Evolutionary conservation across 1,284 basidiomycete species (phyloP).

Genomic region (Trichosporon faecale): DNA sequence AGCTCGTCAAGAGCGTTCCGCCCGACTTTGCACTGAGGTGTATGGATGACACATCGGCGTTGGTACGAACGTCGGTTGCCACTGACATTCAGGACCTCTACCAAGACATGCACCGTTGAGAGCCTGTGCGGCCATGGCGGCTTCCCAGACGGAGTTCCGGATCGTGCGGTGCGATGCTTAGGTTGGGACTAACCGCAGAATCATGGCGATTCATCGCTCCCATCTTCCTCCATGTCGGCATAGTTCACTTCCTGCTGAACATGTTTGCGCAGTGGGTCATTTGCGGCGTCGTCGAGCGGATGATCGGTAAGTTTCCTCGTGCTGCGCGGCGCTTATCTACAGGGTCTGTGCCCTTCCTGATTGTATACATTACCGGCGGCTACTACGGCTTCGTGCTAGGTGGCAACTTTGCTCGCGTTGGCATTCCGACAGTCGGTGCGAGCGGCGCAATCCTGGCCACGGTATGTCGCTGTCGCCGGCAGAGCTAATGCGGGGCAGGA

Average conservation of each 20-base stretch:
- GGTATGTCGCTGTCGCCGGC: conserved; percentile 14
- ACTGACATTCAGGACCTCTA: conserved; percentile 60
- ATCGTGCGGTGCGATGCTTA: conserved; percentile 68
- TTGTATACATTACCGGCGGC: conserved; percentile 83
- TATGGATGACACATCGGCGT: conserved; percentile 53
- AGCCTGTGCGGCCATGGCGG: conserved; percentile 86
- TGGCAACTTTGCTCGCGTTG: conserved; percentile 84
- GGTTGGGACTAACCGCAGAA: conserved; percentile 26
- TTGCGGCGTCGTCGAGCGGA: conserved; percentile 42
- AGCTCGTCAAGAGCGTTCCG: conserved; percentile 60
- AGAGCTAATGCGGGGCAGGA: conserved; percentile 32
- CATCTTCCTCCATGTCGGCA: conserved; percentile 87
- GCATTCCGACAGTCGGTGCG: conserved; percentile 87
- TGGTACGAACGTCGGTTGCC: conserved; percentile 8
- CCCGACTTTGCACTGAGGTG: conserved; percentile 64
- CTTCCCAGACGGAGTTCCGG: conserved; percentile 63
- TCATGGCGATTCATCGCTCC: conserved; percentile 70
- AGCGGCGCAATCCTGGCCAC: conserved; percentile 92
- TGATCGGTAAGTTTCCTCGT: conserved; percentile 40
- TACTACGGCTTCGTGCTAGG: conserved; percentile 81
- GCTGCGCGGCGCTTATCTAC: not conserved
- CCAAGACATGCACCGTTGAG: conserved; percentile 69
- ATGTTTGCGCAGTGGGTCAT: conserved; percentile 77
- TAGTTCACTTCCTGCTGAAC: conserved; percentile 83
- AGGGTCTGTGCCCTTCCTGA: conserved; percentile 72